Evolutionary conservation across 2,329 filamentous ascomycete genomes (phyloP).

Genomic region (Aureobasidium sp.): DNA sequence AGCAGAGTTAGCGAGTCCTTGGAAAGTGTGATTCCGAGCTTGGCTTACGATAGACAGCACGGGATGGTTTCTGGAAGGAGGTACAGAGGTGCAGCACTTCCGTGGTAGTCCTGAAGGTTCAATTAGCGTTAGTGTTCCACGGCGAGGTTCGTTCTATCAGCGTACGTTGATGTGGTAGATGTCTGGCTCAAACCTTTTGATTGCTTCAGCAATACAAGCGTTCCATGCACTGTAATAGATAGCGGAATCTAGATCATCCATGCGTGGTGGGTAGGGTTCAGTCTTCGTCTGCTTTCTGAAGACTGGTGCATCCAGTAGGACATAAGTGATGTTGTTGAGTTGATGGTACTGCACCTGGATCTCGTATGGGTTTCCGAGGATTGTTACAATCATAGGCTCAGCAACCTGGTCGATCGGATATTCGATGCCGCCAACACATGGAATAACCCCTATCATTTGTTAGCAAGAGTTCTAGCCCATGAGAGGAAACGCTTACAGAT

Average conservation of each 20-base stretch:
- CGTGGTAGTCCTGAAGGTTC: slow-evolving; percentile 44
- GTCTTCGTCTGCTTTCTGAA: slow-evolving; percentile 55
- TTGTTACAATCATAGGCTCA: slow-evolving; percentile 53
- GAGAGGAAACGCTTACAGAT: slow-evolving; percentile 33
- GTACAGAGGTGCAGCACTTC: slow-evolving; percentile 54
- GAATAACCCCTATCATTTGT: slow-evolving; percentile 29
- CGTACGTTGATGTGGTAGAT: slow-evolving; percentile 55
- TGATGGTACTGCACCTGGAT: slow-evolving; percentile 56
- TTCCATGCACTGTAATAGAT: slow-evolving; percentile 65
- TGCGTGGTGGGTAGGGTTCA: slow-evolving; percentile 57
- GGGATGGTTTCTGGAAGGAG: slow-evolving; percentile 54
- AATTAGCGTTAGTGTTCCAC: not conserved
- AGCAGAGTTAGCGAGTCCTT: not conserved
- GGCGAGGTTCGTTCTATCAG: too few relatives aligned
- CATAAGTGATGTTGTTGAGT: slow-evolving; percentile 57
- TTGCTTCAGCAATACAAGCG: slow-evolving; percentile 55
- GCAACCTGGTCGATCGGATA: slow-evolving; percentile 52
- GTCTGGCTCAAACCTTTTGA: slow-evolving; percentile 53
- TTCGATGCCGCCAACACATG: slow-evolving; percentile 51
- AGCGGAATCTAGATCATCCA: slow-evolving; percentile 60
- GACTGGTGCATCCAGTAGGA: slow-evolving; percentile 57
- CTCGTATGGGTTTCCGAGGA: slow-evolving; percentile 52
- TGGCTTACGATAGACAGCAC: slow-evolving; percentile 43
- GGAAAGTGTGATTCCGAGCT: not conserved
- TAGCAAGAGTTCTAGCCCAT: not conserved